Evolutionary conservation across 208 protist genomes (phyloP), one percentile per base, ranked within the genome.

Genomic region (Wallacemonas rigidus): DNA sequence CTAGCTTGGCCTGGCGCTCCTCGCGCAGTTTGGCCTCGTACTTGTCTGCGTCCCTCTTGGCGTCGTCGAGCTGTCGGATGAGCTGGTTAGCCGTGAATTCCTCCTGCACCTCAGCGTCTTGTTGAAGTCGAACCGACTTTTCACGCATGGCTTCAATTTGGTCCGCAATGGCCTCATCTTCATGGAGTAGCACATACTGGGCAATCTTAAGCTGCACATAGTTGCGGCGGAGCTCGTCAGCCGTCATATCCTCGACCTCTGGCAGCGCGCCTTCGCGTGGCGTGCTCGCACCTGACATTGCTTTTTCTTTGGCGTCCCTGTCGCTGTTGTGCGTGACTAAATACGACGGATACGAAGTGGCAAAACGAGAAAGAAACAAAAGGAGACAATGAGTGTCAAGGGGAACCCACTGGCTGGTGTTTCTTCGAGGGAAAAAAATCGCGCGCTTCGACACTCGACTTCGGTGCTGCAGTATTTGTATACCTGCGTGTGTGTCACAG

Each of bases 21-120:
- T 95, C 85, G 41, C 80, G 67, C 36, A 96, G 72, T 47, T 83
- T 63, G 9, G 38, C 8, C 56, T 81, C 75, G 50, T 86, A 86
- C 7, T 79, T 76, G 64, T 75, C 76, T 48, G 82, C 82, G 41
- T 95, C 85, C 39, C 67, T 71, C 71, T 91, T 80, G 4, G 80
- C 87, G 36, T 65, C 83, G 64, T 92, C 82, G 40, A 95, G 79
- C 41, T 83, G 81, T 11, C 89, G 84, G 47, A 96, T 77, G n/a
- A 92, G 77, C 60, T 89, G 86, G 56, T 94, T 96, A 1, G 91
- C 80, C 50, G 86, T 63, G 50, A 87, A 76, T 53, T 96, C 91
- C 69, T 96, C 91, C 69, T 93, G 85, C 57, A 93, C 77, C 74
- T 96, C 88, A 14, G 89, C 80, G 40, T 65, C 82, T 48, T 89